Base-by-base conservation (phyloP, 164 flowering plant genomes). In the Piper longum region DNA sequence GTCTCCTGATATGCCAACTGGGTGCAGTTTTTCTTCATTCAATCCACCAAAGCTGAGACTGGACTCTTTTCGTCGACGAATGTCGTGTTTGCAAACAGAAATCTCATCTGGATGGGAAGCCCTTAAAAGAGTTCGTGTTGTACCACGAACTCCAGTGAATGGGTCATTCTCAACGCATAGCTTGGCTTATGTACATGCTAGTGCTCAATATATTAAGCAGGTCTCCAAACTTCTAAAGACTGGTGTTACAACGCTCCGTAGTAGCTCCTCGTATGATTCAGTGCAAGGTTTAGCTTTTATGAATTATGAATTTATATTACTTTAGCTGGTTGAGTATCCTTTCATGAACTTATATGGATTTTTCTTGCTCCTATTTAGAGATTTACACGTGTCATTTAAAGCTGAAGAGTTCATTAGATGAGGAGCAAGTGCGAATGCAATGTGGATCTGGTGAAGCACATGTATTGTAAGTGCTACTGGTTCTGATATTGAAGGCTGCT, bases 391-490 rank as follows among this genome's bases (percentile, higher is more conserved):
- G 95, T 72, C 62, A 74, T 51, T 71, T 91, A 69, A 79, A 88
- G 72, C 68, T 91, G 71, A 91, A 91, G 77, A 91, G 93, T 71
- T 82, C 83, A 63, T 57, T 75, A 51, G 96, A 84, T 73, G 92
- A 80, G 48, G 95, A 89, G 70, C 79, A 78, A 42, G 67, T 89
- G 55, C 75, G 74, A 55, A 78, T 91, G 98, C 96, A 84, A 73
- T 88, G 91, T 66, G 98, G 98, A 66, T 89, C 98, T 59, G 82
- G 89, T 57, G 98, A 91, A 78, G 76, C 85, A 19, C 98, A 87
- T 76, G 81, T 91, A 41, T 91, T 91, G 98, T 91, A 91, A 65
- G 95, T 68, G 5, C 48, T 52, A 43, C 41, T 41, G 36, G 19
- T 51, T n/a, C 40, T 12, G 14, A 16, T 16, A 58, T 44, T 43